A percentile compares a stretch with the other conserved stretches of the same genome.
Conservation (phyloP, 306 rosid species). For the Mimosa pudica region DNA sequence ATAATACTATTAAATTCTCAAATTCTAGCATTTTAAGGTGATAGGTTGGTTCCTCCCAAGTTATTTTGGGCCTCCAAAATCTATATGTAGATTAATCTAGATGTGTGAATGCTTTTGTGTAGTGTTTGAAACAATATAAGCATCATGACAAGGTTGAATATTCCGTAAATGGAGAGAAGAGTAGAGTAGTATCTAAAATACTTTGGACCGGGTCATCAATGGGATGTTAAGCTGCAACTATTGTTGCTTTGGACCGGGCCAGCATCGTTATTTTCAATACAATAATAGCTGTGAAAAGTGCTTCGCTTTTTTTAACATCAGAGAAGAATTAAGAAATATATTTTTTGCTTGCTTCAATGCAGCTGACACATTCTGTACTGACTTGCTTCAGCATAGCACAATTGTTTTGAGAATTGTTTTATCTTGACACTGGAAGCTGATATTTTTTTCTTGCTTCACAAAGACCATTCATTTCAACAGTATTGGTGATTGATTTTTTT, state of each 20-base stretch:
- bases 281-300: neutral
- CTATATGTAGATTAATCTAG: too few relatives aligned
- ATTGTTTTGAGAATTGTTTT: neutral
- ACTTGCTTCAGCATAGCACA: neutral
- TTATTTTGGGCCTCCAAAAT: too few relatives aligned
- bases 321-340: neutral
- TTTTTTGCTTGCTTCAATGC: conserved; percentile 1
- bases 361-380: neutral
- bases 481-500: neutral
- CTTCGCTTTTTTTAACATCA: neutral
- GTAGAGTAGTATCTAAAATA: too few relatives aligned
- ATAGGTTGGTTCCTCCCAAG: too few relatives aligned
- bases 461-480: neutral
- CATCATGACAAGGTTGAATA: too few relatives aligned
- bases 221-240: neutral
- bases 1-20: too few relatives aligned
- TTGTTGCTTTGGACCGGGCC: neutral
- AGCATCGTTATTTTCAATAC: neutral
- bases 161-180: too few relatives aligned
- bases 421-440: neutral
- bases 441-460: neutral
- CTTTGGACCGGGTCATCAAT: too few relatives aligned
- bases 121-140: too few relatives aligned
- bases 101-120: too few relatives aligned
- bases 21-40: too few relatives aligned